phyloP scores from a whole-genome alignment of 2,329 filamentous ascomycete genomes.

The Pyrenochaeta sp. region DNA sequence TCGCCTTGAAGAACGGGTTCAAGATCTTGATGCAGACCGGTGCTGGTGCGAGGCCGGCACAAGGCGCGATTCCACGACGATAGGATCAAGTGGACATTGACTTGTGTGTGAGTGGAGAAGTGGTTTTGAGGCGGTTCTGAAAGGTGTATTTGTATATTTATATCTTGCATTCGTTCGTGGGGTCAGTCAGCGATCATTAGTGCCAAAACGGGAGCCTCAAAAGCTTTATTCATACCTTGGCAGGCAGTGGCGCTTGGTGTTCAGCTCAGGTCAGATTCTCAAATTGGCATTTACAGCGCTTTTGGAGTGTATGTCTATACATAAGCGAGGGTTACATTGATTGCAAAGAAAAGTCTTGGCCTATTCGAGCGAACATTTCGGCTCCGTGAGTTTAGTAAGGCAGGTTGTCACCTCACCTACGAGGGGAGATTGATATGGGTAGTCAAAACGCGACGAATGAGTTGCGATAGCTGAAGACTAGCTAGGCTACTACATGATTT shows the following conservation, averaged over 20 bases:
- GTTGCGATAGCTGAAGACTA: too few relatives aligned
- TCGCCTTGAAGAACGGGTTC: conserved; percentile 95
- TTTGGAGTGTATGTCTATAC: background rate
- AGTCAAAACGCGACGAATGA: too few relatives aligned
- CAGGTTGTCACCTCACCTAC: too few relatives aligned
- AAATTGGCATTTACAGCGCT: conserved; percentile 1
- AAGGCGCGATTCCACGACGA: conserved; percentile 16
- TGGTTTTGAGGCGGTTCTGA: background rate
- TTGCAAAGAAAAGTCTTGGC: background rate
- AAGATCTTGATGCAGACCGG: conserved; percentile 75
- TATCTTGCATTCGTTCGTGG: background rate
- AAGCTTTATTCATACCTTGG: background rate
- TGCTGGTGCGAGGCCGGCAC: conserved; percentile 16
- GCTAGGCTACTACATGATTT: too few relatives aligned
- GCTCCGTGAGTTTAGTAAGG: too few relatives aligned
- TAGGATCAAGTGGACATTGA: background rate
- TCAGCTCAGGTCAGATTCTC: background rate
- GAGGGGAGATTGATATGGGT: too few relatives aligned
- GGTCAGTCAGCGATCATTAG: background rate
- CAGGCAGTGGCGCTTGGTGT: background rate
- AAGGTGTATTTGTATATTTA: background rate
- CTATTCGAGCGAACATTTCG: background rate
- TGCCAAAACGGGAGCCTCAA: background rate
- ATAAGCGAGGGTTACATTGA: background rate
- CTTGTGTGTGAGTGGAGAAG: background rate